Base-by-base conservation (phyloP, 1,284 basidiomycete genomes). In the Pterulicium gracile region DNA sequence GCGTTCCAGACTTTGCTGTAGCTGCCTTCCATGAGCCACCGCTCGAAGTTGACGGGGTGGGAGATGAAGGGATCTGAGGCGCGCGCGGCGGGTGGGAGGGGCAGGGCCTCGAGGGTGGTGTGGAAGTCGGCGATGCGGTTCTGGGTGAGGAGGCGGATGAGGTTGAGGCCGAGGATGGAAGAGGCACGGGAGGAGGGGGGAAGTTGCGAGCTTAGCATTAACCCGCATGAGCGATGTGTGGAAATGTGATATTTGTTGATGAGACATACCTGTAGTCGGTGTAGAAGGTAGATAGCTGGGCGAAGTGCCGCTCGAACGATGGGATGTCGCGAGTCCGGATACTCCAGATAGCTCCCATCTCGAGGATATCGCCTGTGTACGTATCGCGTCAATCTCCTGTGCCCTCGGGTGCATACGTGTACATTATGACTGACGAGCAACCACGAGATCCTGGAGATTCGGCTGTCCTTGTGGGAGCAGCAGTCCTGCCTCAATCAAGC, bases 1-100 rank as follows among this genome's bases (percentile, higher is more conserved):
- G 94, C 92, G 54, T 88, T 82, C 91, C 95, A 99, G 2, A 98
- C 94, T 63, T 97, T 96, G 63, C 89, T 92, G 63, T 98, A 99
- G 58, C 86, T 88, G 27, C 95, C 95, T 63, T 98, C 96, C 95
- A 99, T 98, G 49, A 98, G 74, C 90, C 94, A 98, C 44, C 90
- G 75, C 63, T 99, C 96, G 49, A 93, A 74, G 60, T 92, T 90
- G 48, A 93, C 83, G 1, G 89, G 88, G 61, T 92, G 88, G 49
- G 77, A 77, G 55, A 94, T 84, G 61, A 77, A 93, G 14, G 80
- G 79, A 61, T 90, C 90, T 22, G 78, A 72, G 27, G 78, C 68
- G 52, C 88, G 78, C 40, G 78, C 75, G 51, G 87, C 81, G 0
- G 82, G 75, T 41, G 80, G 75, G 20, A 94, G 69, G 2, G 81